Evolutionary conservation across 768 basidiomycete genomes (phyloP), one percentile per base, ranked within the genome.

Genomic region (Hirschioporus abietinus): DNA sequence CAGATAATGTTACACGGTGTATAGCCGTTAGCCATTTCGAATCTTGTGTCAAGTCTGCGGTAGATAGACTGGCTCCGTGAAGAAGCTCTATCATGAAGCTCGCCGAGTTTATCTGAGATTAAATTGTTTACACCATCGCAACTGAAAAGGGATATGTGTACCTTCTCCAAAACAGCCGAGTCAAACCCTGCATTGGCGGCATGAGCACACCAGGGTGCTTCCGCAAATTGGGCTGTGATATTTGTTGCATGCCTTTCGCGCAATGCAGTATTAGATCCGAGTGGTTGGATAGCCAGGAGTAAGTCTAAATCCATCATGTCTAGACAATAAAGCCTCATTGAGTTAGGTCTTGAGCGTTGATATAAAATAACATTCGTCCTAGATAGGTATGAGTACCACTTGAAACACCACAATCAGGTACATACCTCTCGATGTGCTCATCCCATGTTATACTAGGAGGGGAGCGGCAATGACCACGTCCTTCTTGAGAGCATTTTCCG

Each of bases 291-390:
- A 75, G 18, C 66, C 73, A 35, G 74, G 70, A 70, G 71, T 75
- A 9, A 71, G 70, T 72, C 68, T 52, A 76, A 73, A 17, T 71
- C 67, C 10, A 79, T 72, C 4, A 76, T 74, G 63, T 82, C 78
- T 24, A 90, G 73, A 0, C 85, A 76, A 70, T 92, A 88, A 69
- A 89, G 91, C n/a, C 89, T 83, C 67, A 91, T 77, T 4, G 86
- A 84, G 7, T 76, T 74, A 20, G 79, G 75, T 23, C 80, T 73
- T 57, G 89, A 88, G 15, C 85, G 82, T 60, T 76, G 73, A 72
- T 89, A 91, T 63, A 81, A 78, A 42, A 88, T 78, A 42, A 85
- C 35, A 66, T 66, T 12, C 20, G 60, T 61, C 6, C 42, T 52
- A 52, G 42, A 15, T 1, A 52, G 3, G 5, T 52, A 8, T 52